These are phyloP conservation scores for Hypoxylon sp. DNA, from an alignment of 2,329 filamentous ascomycete genomes.

Conservation along the genomic window DNA sequence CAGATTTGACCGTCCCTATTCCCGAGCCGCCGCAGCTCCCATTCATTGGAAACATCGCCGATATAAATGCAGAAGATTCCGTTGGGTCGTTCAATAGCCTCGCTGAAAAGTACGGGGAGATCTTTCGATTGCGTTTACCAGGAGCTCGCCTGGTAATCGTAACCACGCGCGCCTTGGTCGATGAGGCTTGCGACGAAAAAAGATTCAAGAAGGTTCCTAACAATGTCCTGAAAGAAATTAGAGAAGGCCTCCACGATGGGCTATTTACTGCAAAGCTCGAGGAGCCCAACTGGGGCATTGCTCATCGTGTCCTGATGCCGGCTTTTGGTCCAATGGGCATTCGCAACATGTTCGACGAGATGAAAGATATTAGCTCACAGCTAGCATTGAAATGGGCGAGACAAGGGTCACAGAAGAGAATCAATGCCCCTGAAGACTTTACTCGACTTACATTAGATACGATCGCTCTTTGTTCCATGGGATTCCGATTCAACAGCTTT, in stretches of 20 bases:
- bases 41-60: conserved; percentile 73
- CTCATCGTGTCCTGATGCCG: conserved; percentile 67
- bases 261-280: conserved; percentile 47
- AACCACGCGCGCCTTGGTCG: conserved; percentile 67
- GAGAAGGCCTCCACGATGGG: conserved; percentile 63
- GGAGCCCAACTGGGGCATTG: conserved; percentile 66
- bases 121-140: conserved; percentile 23
- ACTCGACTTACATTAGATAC: conserved; percentile 74
- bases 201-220: conserved; percentile 72
- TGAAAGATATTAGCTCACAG: conserved; percentile 67
- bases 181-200: conserved; percentile 75
- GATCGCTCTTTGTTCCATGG: conserved; percentile 70
- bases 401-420: conserved; percentile 59
- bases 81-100: conserved; percentile 68
- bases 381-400: conserved; percentile 70
- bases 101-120: conserved; percentile 59
- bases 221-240: conserved; percentile 65
- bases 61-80: conserved; percentile 72
- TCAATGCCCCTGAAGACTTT: conserved; percentile 71
- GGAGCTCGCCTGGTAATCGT: conserved; percentile 62
- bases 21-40: conserved; percentile 64
- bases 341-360: conserved; percentile 67
- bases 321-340: conserved; percentile 68
- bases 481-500: conserved; percentile 71
- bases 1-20: conserved; percentile 14